Percentiles rank a stretch among this genome's conserved stretches.
Evolutionary conservation across 495 filamentous ascomycete species (phyloP).

Genomic region (Hypoxylon lienhwacheense): DNA sequence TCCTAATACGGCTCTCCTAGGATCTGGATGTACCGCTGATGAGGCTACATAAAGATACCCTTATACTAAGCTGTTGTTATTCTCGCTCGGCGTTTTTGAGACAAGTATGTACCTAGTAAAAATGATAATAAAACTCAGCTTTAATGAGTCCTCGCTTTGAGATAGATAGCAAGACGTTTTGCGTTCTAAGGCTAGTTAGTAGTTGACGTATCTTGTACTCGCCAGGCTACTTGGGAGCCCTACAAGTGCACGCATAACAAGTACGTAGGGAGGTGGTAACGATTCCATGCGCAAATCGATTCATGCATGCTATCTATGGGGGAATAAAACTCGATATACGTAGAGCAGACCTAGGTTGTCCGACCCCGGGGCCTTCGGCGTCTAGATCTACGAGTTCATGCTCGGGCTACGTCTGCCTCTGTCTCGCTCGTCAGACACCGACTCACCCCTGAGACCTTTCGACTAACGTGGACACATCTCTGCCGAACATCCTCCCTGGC

Average conservation of each 20-base stretch:
- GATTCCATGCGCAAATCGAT: neutral
- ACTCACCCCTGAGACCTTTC: slow-evolving; percentile 10
- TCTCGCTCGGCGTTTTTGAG: no score
- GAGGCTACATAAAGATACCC: no score
- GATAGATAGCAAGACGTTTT: no score
- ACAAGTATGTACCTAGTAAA: no score
- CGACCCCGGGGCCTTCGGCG: slow-evolving; percentile 17
- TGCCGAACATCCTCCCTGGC: slow-evolving; percentile 10
- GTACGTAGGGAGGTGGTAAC: neutral
- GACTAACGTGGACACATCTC: slow-evolving; percentile 9
- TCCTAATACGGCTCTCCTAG: no score
- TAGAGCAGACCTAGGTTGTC: slow-evolving; percentile 13
- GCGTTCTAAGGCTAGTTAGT: no score
- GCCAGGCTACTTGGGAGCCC: neutral
- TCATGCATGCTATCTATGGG: neutral
- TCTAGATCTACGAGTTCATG: slow-evolving; percentile 25
- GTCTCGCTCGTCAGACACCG: neutral
- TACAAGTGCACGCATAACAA: neutral
- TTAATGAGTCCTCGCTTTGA: no score
- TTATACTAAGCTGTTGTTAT: no score
- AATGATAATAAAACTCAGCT: no score
- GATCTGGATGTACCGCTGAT: no score
- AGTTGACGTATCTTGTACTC: no score
- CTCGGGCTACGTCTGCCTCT: slow-evolving; percentile 7
- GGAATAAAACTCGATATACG: slow-evolving; percentile 12